Conservation (phyloP, 495 filamentous ascomycete species). For the Tuber microsphaerosporum region DNA sequence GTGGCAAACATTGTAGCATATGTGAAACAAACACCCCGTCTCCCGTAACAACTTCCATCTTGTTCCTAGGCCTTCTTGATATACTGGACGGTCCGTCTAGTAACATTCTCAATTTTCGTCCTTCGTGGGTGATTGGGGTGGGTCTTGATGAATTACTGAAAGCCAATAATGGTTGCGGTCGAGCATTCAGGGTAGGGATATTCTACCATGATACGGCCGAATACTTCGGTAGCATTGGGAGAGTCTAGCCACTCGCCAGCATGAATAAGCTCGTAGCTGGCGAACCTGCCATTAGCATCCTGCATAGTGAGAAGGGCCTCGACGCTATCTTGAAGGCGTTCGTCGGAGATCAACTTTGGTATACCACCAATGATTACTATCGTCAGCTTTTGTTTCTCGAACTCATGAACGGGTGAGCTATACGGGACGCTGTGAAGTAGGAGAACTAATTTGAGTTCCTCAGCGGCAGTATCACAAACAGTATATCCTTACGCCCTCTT, state of each 20-base stretch:
- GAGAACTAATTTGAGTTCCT: conserved; percentile 79
- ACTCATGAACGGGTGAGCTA: neutral
- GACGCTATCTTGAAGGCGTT: conserved; percentile 74
- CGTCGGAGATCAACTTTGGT: conserved; percentile 63
- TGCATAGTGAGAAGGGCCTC: conserved; percentile 90
- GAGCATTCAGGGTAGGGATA: conserved; percentile 98
- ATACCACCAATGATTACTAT: conserved; percentile 47
- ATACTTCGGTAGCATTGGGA: conserved; percentile 92
- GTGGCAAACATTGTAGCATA: conserved; percentile 95
- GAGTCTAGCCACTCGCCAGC: conserved; percentile 70
- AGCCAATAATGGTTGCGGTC: conserved; percentile 83
- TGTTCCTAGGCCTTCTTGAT: conserved; percentile 69
- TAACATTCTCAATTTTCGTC: conserved; percentile 65
- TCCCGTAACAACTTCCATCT: conserved; percentile 92
- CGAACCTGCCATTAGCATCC: conserved; percentile 78
- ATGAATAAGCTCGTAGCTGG: conserved; percentile 78
- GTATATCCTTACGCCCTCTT: conserved; percentile 88
- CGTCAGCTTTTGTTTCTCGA: neutral
- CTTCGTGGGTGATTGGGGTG: conserved; percentile 68
- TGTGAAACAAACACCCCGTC: conserved; percentile 96
- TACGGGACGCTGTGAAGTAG: conserved; percentile 67
- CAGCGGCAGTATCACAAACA: conserved; percentile 87
- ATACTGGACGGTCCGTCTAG: conserved; percentile 63
- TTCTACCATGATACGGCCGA: conserved; percentile 94
- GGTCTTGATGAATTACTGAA: conserved; percentile 71